Conservation (phyloP, 2,329 filamentous ascomycete genomes). For the Thielaviopsis euricoi region DNA sequence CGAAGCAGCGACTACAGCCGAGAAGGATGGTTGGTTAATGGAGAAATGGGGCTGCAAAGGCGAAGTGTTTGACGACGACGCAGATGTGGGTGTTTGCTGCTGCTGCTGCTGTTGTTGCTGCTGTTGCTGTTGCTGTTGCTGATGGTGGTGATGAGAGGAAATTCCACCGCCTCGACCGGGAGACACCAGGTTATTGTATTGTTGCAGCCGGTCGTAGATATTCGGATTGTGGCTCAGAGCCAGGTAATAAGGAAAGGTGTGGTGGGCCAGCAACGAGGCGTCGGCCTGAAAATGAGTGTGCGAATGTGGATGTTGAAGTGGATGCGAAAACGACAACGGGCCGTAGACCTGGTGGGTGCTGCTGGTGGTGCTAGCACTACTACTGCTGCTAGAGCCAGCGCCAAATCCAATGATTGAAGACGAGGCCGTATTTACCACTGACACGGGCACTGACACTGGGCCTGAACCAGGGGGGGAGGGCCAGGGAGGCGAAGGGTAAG, state of each 20-base stretch:
- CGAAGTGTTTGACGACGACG: not conserved
- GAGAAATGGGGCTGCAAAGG: not conserved
- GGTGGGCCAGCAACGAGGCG: slow-evolving; percentile 22
- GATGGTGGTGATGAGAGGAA: slow-evolving; percentile 22
- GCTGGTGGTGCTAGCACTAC: not conserved
- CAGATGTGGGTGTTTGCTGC: slow-evolving; percentile 13
- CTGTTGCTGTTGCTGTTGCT: slow-evolving; percentile 11
- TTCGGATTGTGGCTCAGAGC: slow-evolving; percentile 35
- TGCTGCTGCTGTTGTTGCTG: slow-evolving; percentile 22
- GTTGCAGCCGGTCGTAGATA: slow-evolving; percentile 44
- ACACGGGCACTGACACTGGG: slow-evolving; percentile 5
- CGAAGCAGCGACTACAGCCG: not conserved
- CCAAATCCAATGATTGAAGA: slow-evolving; percentile 2
- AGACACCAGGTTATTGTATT: slow-evolving; percentile 50
- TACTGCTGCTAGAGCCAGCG: not conserved
- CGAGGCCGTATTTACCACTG: not conserved
- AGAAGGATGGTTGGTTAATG: not conserved
- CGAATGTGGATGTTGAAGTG: not conserved
- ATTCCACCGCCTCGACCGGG: slow-evolving; percentile 38
- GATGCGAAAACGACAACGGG: not conserved
- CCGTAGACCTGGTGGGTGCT: slow-evolving; percentile 2
- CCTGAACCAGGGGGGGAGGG: slow-evolving; percentile 17
- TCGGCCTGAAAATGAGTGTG: slow-evolving; percentile 13
- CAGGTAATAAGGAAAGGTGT: slow-evolving; percentile 40
- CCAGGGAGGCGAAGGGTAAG: slow-evolving; percentile 26